Evolutionary conservation across 345 rosid genomes (phyloP).

Genomic region (Camelina sativa): DNA sequence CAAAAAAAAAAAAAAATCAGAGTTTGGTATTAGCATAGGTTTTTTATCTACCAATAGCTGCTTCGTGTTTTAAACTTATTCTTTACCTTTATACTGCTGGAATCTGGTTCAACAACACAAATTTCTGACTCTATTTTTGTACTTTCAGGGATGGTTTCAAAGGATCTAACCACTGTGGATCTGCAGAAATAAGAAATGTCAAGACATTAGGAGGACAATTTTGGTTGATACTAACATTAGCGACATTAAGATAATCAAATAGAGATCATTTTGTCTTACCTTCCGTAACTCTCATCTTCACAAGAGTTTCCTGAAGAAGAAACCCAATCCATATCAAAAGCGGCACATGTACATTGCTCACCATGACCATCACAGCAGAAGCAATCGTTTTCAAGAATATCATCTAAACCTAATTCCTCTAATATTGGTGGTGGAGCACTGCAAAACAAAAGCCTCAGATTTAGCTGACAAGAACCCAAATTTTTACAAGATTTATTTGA

Average conservation of each 20-base stretch:
- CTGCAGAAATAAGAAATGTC: constrained; percentile 48
- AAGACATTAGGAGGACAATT: neutral
- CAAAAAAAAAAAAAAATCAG: neutral
- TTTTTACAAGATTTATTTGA: neutral
- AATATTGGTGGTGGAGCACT: constrained; percentile 55
- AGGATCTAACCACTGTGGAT: constrained; percentile 60
- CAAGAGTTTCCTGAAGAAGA: constrained; percentile 93
- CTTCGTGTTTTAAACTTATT: neutral
- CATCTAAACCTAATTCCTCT: constrained; percentile 49
- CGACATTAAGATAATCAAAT: constrained; percentile 1
- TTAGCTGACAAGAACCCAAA: constrained; percentile 33
- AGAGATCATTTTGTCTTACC: constrained; percentile 43
- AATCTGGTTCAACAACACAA: constrained; percentile 55
- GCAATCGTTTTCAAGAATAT: constrained; percentile 52
- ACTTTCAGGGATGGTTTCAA: constrained; percentile 57
- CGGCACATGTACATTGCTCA: constrained; percentile 62
- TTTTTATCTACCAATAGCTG: neutral
- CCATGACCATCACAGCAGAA: constrained; percentile 57
- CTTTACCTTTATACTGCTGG: constrained; percentile 56
- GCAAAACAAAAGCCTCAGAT: constrained; percentile 35
- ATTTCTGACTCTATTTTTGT: constrained; percentile 45
- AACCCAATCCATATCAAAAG: constrained; percentile 83
- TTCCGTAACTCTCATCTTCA: constrained; percentile 71
- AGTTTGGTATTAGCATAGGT: constrained; percentile 14
- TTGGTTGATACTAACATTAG: neutral